Conservation (phyloP, 202 grass and related monocot genomes). For the Saccharum hybrid region DNA sequence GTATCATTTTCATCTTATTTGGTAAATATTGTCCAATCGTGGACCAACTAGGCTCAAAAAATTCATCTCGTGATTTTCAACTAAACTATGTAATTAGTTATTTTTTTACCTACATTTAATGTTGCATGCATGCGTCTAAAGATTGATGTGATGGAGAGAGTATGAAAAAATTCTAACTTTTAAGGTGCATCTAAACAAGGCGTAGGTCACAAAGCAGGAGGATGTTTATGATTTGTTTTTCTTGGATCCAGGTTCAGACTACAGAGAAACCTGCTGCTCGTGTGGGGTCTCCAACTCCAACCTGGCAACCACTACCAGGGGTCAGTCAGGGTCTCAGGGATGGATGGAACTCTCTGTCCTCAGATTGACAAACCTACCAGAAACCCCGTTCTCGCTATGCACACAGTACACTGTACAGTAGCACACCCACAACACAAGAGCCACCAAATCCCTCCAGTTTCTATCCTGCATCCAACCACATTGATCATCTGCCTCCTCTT, state of each 20-base stretch:
- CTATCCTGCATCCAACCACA: not conserved
- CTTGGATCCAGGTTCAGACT: constrained; percentile 34
- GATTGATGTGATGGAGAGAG: too few relatives aligned
- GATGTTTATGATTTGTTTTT: constrained; percentile 35
- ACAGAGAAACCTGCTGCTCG: constrained; percentile 41
- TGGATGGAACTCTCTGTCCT: constrained; percentile 50
- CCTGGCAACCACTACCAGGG: constrained; percentile 25
- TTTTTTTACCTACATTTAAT: too few relatives aligned
- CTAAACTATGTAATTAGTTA: too few relatives aligned
- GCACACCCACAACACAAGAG: not conserved
- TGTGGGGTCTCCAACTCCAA: constrained; percentile 51
- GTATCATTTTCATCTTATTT: too few relatives aligned
- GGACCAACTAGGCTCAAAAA: too few relatives aligned
- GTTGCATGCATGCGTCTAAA: too few relatives aligned
- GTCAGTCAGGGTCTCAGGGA: not conserved
- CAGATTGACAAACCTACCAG: constrained; percentile 70
- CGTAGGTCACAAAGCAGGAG: not conserved
- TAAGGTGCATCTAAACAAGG: too few relatives aligned
- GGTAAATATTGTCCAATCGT: too few relatives aligned
- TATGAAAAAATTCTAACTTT: too few relatives aligned
- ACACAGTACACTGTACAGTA: not conserved
- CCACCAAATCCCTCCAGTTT: not conserved
- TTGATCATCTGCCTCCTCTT: not conserved
- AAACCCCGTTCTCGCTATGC: constrained; percentile 46
- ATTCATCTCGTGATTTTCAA: too few relatives aligned